Conservation (phyloP, 2,329 filamentous ascomycete species). For the Penicillium sp. region DNA sequence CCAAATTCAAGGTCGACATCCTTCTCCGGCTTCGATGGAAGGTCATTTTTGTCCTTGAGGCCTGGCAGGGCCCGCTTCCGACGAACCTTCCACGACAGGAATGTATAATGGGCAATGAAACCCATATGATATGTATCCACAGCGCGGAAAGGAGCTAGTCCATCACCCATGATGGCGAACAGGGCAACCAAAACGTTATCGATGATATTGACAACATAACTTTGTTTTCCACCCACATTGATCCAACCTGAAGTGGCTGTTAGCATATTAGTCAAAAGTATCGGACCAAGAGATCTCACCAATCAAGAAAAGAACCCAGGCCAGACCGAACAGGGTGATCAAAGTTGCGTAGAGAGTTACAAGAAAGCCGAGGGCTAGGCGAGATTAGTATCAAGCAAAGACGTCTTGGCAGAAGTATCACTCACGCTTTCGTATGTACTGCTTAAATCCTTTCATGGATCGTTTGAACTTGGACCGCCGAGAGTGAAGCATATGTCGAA, state of each 20-base stretch:
- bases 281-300: slow-evolving; percentile 44
- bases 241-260: slow-evolving; percentile 63
- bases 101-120: slow-evolving; percentile 72
- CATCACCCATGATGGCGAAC: slow-evolving; percentile 70
- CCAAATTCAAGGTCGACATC: slow-evolving; percentile 48
- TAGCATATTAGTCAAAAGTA: slow-evolving; percentile 3
- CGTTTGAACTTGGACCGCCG: slow-evolving; percentile 76
- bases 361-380: slow-evolving; percentile 70
- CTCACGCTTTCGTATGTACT: slow-evolving; percentile 71
- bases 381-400: background rate
- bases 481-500: slow-evolving; percentile 84
- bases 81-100: slow-evolving; percentile 64
- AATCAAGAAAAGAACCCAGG: slow-evolving; percentile 89
- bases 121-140: slow-evolving; percentile 88
- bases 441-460: slow-evolving; percentile 73
- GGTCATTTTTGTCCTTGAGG: slow-evolving; percentile 67
- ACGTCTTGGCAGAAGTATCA: slow-evolving; percentile 13
- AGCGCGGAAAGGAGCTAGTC: slow-evolving; percentile 70
- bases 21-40: slow-evolving; percentile 52
- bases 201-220: slow-evolving; percentile 68
- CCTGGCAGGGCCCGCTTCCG: slow-evolving; percentile 62
- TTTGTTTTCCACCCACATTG: slow-evolving; percentile 71
- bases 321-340: slow-evolving; percentile 80
- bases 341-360: slow-evolving; percentile 80
- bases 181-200: slow-evolving; percentile 70